Percentiles rank a stretch among this genome's conserved stretches.
Evolutionary conservation across 495 filamentous ascomycete genomes (phyloP).

Genomic region (Aspergillus leporis): DNA sequence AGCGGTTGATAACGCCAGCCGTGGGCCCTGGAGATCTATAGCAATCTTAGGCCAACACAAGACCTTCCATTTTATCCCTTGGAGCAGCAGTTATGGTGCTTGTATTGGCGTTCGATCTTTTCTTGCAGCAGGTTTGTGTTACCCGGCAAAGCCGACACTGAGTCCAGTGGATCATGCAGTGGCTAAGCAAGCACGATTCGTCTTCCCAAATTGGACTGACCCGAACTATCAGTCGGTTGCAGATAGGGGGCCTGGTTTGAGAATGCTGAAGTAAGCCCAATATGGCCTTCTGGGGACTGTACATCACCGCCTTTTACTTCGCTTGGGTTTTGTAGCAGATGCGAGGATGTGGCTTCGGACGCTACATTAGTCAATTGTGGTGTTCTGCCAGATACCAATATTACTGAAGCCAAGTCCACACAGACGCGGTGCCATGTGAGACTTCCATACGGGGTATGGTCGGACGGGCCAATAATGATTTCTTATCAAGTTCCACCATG

Average conservation of each 20-base stretch:
- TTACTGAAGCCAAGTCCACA: too few species aligned
- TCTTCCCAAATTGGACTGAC: background rate
- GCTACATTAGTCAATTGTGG: slow-evolving; percentile 3
- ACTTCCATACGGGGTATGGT: background rate
- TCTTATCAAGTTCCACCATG: too few species aligned
- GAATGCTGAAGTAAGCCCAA: background rate
- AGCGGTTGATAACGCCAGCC: slow-evolving; percentile 37
- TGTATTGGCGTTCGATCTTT: slow-evolving; percentile 32
- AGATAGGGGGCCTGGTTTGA: slow-evolving; percentile 14
- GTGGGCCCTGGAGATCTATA: slow-evolving; percentile 39
- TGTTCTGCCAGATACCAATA: background rate
- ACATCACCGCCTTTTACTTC: slow-evolving; percentile 6
- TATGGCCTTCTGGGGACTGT: slow-evolving; percentile 11
- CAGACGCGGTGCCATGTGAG: background rate
- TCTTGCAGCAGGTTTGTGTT: slow-evolving; percentile 34
- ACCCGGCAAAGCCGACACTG: slow-evolving; percentile 7
- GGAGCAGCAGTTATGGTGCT: slow-evolving; percentile 31
- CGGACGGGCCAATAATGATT: too few species aligned
- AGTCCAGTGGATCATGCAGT: slow-evolving; percentile 3
- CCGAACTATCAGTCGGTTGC: background rate
- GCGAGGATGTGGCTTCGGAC: slow-evolving; percentile 6
- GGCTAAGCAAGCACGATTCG: background rate
- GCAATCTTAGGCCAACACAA: slow-evolving; percentile 27
- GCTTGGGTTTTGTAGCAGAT: slow-evolving; percentile 7
- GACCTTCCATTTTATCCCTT: slow-evolving; percentile 17